phyloP scores from a whole-genome alignment of 164 flowering plant species.

The Saururus chinensis region DNA sequence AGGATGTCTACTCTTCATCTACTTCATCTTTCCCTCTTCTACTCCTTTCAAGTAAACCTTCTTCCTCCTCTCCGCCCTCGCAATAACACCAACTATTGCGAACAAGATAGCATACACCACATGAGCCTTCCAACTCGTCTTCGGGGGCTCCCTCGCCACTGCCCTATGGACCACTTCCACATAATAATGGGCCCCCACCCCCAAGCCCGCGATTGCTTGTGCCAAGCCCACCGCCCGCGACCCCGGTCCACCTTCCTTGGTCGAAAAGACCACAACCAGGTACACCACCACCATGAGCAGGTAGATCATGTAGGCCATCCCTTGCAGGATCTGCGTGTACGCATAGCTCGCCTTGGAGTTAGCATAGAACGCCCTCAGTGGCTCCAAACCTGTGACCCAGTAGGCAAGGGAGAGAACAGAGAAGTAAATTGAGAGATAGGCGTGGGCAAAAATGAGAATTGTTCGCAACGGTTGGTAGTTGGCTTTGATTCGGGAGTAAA shows the following conservation, averaged over 20 bases:
- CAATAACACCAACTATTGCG: conserved; percentile 49
- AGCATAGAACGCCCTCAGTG: conserved; percentile 63
- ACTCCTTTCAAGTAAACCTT: conserved; percentile 70
- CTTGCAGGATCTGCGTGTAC: conserved; percentile 66
- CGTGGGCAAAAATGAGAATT: conserved; percentile 61
- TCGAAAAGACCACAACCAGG: conserved; percentile 51
- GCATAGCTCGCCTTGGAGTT: conserved; percentile 66
- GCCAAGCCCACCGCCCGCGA: conserved; percentile 55
- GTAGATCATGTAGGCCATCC: conserved; percentile 66
- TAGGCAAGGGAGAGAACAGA: conserved; percentile 56
- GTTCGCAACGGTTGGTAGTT: conserved; percentile 74
- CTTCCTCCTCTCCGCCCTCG: conserved; percentile 65
- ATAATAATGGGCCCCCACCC: conserved; percentile 83
- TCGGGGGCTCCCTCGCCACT: conserved; percentile 70
- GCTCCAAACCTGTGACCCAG: conserved; percentile 65
- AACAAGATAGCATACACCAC: conserved; percentile 85
- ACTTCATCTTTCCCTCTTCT: conserved; percentile 74
- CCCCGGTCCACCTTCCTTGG: conserved; percentile 52
- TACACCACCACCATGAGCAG: conserved; percentile 65
- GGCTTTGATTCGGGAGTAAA: conserved; percentile 47
- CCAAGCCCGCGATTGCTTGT: conserved; percentile 72
- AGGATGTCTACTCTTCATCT: neutral
- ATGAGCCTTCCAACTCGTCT: conserved; percentile 79
- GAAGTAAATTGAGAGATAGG: conserved; percentile 83
- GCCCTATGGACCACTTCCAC: conserved; percentile 72